These are phyloP conservation scores for Lichtheimia ornata DNA, from an alignment of 371 early-diverging fungal genomes.

Conservation along the genomic window DNA sequence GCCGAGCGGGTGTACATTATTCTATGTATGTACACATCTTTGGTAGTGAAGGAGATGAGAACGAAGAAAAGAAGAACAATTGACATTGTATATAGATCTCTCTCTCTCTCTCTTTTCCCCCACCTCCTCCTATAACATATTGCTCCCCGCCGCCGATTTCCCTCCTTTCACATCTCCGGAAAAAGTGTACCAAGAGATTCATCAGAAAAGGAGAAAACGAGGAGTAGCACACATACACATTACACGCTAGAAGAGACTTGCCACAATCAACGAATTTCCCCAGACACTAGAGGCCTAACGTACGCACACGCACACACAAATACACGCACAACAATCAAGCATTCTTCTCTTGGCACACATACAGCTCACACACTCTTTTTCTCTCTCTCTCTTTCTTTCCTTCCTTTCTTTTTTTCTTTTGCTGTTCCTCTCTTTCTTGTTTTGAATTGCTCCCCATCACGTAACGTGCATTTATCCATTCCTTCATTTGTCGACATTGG, in stretches of 20 bases:
- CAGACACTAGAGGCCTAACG: not conserved
- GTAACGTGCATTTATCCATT: not conserved
- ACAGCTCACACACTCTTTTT: no score
- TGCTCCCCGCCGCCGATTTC: no score
- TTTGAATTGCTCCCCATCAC: not conserved
- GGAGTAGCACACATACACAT: not conserved
- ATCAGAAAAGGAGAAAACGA: not conserved
- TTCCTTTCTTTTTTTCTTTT: not conserved
- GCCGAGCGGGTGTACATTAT: no score
- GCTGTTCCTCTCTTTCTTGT: not conserved
- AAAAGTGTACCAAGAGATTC: no score
- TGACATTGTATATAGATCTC: no score
- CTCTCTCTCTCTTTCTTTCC: not conserved
- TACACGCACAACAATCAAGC: slow-evolving; percentile 1
- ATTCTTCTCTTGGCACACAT: not conserved
- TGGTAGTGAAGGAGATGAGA: no score
- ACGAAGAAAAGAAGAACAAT: no score
- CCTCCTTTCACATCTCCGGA: no score
- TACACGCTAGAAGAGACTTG: not conserved
- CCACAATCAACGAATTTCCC: not conserved
- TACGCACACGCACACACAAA: not conserved
- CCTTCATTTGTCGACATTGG: not conserved
- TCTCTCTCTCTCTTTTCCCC: no score
- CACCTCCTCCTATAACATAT: no score
- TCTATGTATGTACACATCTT: no score